These are phyloP conservation scores for Kregervanrija fluxuum DNA, from an alignment of 805 yeast genomes.

Conservation along the genomic window DNA sequence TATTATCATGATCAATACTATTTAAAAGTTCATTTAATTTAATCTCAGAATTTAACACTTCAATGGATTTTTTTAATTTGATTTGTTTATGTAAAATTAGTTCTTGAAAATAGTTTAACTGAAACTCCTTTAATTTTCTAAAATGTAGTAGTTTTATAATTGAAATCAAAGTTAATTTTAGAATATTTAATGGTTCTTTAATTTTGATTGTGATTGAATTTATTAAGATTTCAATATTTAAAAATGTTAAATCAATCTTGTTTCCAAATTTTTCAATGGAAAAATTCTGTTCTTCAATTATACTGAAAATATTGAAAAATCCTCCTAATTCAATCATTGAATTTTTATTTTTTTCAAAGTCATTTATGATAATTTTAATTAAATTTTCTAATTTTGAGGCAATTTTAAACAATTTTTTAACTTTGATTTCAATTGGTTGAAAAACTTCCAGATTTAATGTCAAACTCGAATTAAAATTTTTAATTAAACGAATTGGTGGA, in stretches of 20 bases:
- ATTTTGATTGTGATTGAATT: slow-evolving; percentile 33
- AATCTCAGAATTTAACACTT: slow-evolving; percentile 16
- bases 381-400: slow-evolving; percentile 28
- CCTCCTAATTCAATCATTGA: slow-evolving; percentile 48
- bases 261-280: slow-evolving; percentile 46
- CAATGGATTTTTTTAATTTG: slow-evolving; percentile 21
- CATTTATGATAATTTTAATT: slow-evolving; percentile 32
- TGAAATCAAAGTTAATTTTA: slow-evolving; percentile 36
- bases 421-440: slow-evolving; percentile 20
- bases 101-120: slow-evolving; percentile 35
- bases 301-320: slow-evolving; percentile 47
- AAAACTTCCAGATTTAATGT: slow-evolving; percentile 21
- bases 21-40: slow-evolving; percentile 20
- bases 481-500: slow-evolving; percentile 26
- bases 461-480: slow-evolving; percentile 20
- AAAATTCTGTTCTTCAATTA: slow-evolving; percentile 31
- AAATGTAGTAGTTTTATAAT: slow-evolving; percentile 40
- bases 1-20: not conserved
- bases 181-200: slow-evolving; percentile 45
- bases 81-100: slow-evolving; percentile 32
- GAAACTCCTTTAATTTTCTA: slow-evolving; percentile 46
- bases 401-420: slow-evolving; percentile 10
- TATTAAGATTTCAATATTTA: slow-evolving; percentile 40
- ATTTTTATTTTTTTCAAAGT: slow-evolving; percentile 32
- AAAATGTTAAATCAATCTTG: slow-evolving; percentile 41